Conservation (phyloP, 495 filamentous ascomycete genomes). For the Neurospora sp. region DNA sequence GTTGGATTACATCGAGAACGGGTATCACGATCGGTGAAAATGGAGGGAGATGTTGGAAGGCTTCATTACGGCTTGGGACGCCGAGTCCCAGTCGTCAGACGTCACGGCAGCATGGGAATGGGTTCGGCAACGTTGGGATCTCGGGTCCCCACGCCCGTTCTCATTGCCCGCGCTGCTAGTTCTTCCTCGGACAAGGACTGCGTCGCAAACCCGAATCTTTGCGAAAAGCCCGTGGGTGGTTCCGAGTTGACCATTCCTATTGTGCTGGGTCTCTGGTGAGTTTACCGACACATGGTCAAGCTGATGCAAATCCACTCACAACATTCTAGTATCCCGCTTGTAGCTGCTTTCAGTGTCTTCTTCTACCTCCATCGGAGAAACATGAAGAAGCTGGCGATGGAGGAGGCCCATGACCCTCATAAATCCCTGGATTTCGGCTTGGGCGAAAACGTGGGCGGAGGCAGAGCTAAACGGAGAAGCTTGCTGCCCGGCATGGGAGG, state of each 20-base stretch:
- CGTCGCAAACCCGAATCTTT: slow-evolving; percentile 21
- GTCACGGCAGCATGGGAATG: slow-evolving; percentile 1
- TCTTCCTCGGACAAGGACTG: slow-evolving; percentile 8
- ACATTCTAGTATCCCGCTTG: slow-evolving; percentile 59
- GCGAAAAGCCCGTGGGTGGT: slow-evolving; percentile 47
- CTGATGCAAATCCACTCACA: slow-evolving; percentile 19
- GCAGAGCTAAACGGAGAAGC: slow-evolving; percentile 34
- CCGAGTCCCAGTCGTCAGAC: slow-evolving; percentile 12
- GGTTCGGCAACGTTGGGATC: slow-evolving; percentile 7
- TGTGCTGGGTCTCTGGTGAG: slow-evolving; percentile 73
- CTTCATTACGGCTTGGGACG: slow-evolving; percentile 17
- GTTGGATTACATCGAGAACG: not conserved
- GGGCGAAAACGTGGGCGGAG: slow-evolving; percentile 33
- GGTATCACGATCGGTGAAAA: slow-evolving; percentile 9
- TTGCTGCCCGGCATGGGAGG: slow-evolving; percentile 27
- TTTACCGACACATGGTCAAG: slow-evolving; percentile 11
- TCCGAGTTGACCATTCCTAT: slow-evolving; percentile 61
- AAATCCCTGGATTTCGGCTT: slow-evolving; percentile 92
- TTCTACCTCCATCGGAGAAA: slow-evolving; percentile 70
- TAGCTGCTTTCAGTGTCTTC: slow-evolving; percentile 55
- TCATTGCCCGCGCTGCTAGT: slow-evolving; percentile 9
- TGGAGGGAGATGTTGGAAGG: slow-evolving; percentile 17
- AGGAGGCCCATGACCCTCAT: slow-evolving; percentile 81
- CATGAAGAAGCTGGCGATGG: slow-evolving; percentile 57
- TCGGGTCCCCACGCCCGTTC: slow-evolving; percentile 9